phyloP scores from a whole-genome alignment of 2,329 filamentous ascomycete species.

The Alternaria triticimaculans region DNA sequence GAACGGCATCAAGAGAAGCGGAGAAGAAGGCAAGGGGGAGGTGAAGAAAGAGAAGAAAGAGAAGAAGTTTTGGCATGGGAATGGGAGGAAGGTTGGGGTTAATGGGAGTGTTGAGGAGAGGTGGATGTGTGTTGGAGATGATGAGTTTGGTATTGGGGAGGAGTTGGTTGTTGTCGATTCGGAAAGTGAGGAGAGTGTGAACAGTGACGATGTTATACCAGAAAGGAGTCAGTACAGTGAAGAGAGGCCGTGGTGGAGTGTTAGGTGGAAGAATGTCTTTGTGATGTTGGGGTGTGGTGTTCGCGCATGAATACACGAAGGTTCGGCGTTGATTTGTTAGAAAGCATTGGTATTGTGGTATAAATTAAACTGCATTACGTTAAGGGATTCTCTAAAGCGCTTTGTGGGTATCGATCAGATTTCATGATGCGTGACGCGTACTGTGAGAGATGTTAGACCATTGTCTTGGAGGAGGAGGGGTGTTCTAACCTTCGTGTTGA shows the following conservation, averaged over 20 bases:
- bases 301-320: no score
- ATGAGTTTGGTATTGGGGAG: neutral
- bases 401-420: no score
- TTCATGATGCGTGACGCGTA: no score
- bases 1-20: fast-evolving
- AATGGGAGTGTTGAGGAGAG: neutral
- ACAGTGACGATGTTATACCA: fast-evolving
- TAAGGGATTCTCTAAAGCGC: no score
- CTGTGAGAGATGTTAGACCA: no score
- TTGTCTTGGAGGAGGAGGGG: no score
- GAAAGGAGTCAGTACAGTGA: no score
- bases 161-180: neutral
- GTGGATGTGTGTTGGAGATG: neutral
- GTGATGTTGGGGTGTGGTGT: neutral
- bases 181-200: neutral
- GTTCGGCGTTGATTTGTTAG: no score
- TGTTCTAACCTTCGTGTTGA: no score
- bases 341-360: no score
- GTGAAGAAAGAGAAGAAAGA: fast-evolving
- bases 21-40: fast-evolving
- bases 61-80: neutral
- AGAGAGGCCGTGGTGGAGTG: neutral
- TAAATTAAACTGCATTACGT: no score
- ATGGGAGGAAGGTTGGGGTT: neutral
- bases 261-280: neutral